Base-by-base conservation (phyloP, 345 rosid species). In the Salix brachista region DNA sequence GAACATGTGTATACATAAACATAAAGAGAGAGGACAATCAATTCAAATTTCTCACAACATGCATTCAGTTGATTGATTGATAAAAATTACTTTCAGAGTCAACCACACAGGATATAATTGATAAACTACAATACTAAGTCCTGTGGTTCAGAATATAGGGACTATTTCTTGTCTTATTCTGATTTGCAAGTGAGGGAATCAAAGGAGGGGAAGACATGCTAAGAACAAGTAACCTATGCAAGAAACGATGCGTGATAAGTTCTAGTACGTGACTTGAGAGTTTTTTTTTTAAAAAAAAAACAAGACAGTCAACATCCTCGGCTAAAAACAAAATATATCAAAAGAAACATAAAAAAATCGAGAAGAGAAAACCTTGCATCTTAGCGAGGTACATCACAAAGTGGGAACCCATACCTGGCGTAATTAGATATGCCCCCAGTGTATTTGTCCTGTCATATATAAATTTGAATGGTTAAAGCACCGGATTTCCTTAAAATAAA, bases 351-450 rank as follows among this genome's bases (percentile, higher is more conserved):
- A 36, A 39, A 56, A 56, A 14, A 36, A 72, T 50, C 52, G 61
- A 37, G 62, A 77, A 48, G 69, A 82, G 21, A 86, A 72, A 26
- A 93, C 98, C 99, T 91, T 88, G 86, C 94, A 91, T 93, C 83
- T 89, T 93, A 23, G 96, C 96, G 18, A 93, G 81, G 87, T 87
- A 91, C 98, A 96, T 93, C 78, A 85, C 94, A 75, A 96, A 96
- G 83, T 96, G 97, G 56, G 99, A 89, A 62, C 96, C 99, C 87
- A 87, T 89, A 48, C 91, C 94, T 0, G 99, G 97, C 4, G 99
- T 91, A 80, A 96, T 81, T 80, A 96, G 76, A 79, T 88, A 93
- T 14, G 98, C 97, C 21, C 92, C 99, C 81, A 91, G 69, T 65
- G 99, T 85, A 79, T 91, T 90, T 48, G 69, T 86, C 99, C 97